Evolutionary conservation across 2,329 filamentous ascomycete genomes (phyloP), one percentile per base, ranked within the genome.

Genomic region (Volutella citrinella): DNA sequence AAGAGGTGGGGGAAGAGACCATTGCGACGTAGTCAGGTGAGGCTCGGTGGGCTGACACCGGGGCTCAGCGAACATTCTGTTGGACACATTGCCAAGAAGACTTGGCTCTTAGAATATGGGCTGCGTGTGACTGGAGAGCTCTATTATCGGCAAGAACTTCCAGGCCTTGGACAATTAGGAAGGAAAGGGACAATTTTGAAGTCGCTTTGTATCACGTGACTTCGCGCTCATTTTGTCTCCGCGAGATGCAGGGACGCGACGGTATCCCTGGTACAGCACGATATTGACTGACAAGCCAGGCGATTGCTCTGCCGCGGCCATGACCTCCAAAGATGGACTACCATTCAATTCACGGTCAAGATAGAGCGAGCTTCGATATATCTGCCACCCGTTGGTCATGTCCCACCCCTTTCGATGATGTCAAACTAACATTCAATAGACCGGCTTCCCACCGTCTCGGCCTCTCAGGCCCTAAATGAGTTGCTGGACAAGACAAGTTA

Each of bases 361-460:
- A 82, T 46, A 63, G 75, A 42, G 72, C 76, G 34, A 82, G 76
- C 54, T 82, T 83, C 58, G 72, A 75, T 45, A 60, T 70, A 27
- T 57, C 68, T 19, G 65, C 65, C 32, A 73, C 72, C 19, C 74
- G 75, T 78, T 48, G 50, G 72, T 65, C 46, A 48, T 38, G 29
- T 23, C 25, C 32, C 32, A 11, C 15, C 32, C 27, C 19, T 16
- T n/a, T 32, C 27, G 10, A 35, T 30, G 32, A 37, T 21, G 20
- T 19, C 29, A 35, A 34, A 29, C 44, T 52, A 38, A 47, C 45
- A 7, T 18, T 19, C 18, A 17, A 15, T 48, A 89, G 84, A 90
- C 65, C 79, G 86, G 32, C 68, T 91, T 33, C 82, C 87, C 21
- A 87, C 87, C 2, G 72, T 90, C 30, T 87, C 84, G 13, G 87